Base-by-base conservation (phyloP, 164 flowering plant genomes). In the Aristolochia fimbriata region DNA sequence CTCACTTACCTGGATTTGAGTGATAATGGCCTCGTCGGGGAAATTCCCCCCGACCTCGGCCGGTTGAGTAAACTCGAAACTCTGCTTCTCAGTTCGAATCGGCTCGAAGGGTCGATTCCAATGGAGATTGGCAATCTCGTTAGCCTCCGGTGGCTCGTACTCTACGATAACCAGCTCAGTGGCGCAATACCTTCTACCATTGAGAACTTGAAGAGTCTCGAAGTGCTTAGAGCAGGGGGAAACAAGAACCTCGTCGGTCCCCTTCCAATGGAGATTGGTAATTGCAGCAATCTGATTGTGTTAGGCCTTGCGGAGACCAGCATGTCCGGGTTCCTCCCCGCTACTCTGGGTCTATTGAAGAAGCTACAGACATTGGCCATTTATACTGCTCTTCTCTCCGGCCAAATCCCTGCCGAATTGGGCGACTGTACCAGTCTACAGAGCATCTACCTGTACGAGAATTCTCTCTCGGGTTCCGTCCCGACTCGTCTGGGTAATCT, bases 271-370 rank as follows among this genome's bases (percentile, higher is more conserved):
- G 95, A 88, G 81, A 85, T 93, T 48, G 95, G 97, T 5, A 84
- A 86, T 64, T 93, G 97, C 81, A 79, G 70, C 56, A 82, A 63
- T 58, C 65, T 93, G 60, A 72, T 70, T 7, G 60, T 85, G 63
- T 71, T 93, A 57, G 99, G 99, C 59, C 78, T 93, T 11, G 96
- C 99, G 3, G 96, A 85, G 56, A 93, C 99, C 45, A 77, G 97
- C 71, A 76, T 93, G 64, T 79, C 94, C 1, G 99, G 99, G 1
- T 69, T 66, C 23, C 74, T 93, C 5, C 99, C 99, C 13, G 20
- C 73, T 2, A 77, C 90, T 5, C 78, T 93, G 8, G 98, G 96
- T 14, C 70, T 14, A 62, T 80, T 93, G 71, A 80, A 76, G 65
- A 83, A 66, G 56, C 67, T 91, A 23, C 88, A 84, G 60, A 93